Conservation (phyloP, 2,329 filamentous ascomycete species). For the Lachnellula arida region DNA sequence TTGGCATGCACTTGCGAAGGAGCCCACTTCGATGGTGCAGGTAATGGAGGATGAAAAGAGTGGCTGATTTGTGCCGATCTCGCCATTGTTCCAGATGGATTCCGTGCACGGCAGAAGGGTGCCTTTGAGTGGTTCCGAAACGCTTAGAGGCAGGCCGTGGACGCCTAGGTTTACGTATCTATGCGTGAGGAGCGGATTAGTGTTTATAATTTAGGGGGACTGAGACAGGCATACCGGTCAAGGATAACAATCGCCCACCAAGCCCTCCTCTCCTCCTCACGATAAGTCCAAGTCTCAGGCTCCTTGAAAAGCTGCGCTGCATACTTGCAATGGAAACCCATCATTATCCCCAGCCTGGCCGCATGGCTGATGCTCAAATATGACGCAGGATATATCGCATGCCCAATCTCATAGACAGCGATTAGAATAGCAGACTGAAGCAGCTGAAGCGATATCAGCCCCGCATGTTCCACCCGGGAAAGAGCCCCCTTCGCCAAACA, state of each 20-base stretch:
- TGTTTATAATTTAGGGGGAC: not conserved
- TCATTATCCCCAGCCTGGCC: constrained; percentile 2
- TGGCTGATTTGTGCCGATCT: not conserved
- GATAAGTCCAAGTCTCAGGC: constrained; percentile 4
- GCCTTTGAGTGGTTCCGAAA: not conserved
- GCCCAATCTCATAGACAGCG: not conserved
- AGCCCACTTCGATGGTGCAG: not conserved
- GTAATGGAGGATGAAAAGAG: not conserved
- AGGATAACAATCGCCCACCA: constrained; percentile 9
- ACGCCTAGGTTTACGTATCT: not conserved
- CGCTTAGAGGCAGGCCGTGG: not conserved
- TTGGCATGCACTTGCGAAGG: constrained; percentile 1
- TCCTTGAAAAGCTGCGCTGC: constrained; percentile 1
- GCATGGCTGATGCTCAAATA: not conserved
- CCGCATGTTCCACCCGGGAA: not conserved
- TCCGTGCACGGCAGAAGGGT: not conserved
- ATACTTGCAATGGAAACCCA: constrained; percentile 3
- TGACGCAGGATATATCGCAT: not conserved
- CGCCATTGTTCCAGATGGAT: not conserved
- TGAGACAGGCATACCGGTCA: not conserved
- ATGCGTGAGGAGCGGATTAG: not conserved
- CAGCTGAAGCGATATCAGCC: not conserved
- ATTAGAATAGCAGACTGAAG: not conserved
- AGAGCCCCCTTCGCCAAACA: not conserved
- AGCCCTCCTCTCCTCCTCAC: constrained; percentile 3